A percentile compares a stretch with the other conserved stretches of the same genome.
Evolutionary conservation across 1,284 basidiomycete species (phyloP).

Genomic region (Inonotus hispidus): DNA sequence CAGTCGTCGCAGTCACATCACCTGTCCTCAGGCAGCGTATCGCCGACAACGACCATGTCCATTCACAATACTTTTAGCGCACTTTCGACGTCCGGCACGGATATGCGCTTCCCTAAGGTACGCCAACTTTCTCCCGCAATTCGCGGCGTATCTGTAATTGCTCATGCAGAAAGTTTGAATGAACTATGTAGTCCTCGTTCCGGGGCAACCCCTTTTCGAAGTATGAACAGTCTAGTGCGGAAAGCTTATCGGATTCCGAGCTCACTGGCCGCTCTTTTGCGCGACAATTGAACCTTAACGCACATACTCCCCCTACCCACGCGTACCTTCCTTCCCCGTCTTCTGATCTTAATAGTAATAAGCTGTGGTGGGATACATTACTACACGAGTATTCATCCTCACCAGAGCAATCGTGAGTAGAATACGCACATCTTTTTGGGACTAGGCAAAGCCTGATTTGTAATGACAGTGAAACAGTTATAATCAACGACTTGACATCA

Average conservation of each 20-base stretch:
- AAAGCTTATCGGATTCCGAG: conserved; percentile 14
- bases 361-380: conserved; percentile 71
- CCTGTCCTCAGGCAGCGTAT: not conserved
- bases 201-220: conserved; percentile 13
- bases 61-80: conserved; percentile 4
- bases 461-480: conserved; percentile 9
- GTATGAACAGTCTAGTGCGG: conserved; percentile 12
- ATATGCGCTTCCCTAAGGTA: conserved; percentile 10
- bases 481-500: conserved; percentile 15
- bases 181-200: conserved; percentile 1
- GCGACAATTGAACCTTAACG: conserved; percentile 8
- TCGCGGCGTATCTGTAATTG: not conserved
- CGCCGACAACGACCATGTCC: conserved; percentile 10
- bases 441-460: not conserved
- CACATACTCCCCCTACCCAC: conserved; percentile 7
- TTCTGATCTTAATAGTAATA: conserved; percentile 38
- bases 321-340: conserved; percentile 31
- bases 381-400: conserved; percentile 41
- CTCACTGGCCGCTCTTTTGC: conserved; percentile 12
- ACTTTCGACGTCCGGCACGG: not conserved
- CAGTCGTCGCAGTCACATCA: conserved; percentile 15
- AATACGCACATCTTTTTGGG: not conserved
- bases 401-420: conserved; percentile 40
- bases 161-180: not conserved
- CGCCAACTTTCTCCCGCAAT: not conserved